Percentiles rank a stretch among this genome's conserved stretches.
phyloP scores from a whole-genome alignment of 2,329 filamentous ascomycete genomes.

The Fusarium pilosicola region DNA sequence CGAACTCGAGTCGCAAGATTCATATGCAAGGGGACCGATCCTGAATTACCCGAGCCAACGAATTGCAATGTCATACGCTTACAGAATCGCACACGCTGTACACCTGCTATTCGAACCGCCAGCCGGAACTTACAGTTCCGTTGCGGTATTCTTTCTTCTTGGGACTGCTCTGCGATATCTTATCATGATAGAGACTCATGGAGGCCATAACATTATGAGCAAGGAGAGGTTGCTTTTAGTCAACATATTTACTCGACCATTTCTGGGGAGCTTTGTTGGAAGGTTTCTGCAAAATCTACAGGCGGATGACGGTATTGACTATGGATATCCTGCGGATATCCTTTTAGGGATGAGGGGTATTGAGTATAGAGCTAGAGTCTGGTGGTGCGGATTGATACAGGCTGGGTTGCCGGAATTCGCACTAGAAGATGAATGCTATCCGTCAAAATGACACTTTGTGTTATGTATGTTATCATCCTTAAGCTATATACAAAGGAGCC shows the following conservation, averaged over 20 bases:
- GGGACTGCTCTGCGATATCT: conserved; percentile 16
- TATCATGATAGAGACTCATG: conserved; percentile 8
- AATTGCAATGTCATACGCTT: conserved; percentile 11
- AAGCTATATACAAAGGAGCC: neutral
- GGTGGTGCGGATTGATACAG: conserved; percentile 15
- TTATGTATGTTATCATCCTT: neutral
- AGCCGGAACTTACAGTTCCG: neutral
- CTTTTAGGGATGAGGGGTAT: neutral
- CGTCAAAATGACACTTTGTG: neutral
- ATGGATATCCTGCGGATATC: neutral
- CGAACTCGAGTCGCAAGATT: neutral
- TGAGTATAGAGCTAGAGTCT: conserved; percentile 20
- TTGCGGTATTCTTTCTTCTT: neutral
- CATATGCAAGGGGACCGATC: rapidly evolving
- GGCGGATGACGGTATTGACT: conserved; percentile 15
- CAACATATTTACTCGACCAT: conserved; percentile 1
- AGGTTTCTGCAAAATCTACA: conserved; percentile 6
- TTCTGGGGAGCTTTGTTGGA: conserved; percentile 4
- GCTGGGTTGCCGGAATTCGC: neutral
- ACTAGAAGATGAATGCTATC: neutral
- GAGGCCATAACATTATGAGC: neutral
- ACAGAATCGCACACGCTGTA: neutral
- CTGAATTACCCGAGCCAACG: neutral
- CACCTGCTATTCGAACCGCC: neutral
- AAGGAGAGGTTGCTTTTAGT: neutral